Evolutionary conservation across 148 eudicot genomes (phyloP), one percentile per base, ranked within the genome.

Genomic region (Rheum nobile): DNA sequence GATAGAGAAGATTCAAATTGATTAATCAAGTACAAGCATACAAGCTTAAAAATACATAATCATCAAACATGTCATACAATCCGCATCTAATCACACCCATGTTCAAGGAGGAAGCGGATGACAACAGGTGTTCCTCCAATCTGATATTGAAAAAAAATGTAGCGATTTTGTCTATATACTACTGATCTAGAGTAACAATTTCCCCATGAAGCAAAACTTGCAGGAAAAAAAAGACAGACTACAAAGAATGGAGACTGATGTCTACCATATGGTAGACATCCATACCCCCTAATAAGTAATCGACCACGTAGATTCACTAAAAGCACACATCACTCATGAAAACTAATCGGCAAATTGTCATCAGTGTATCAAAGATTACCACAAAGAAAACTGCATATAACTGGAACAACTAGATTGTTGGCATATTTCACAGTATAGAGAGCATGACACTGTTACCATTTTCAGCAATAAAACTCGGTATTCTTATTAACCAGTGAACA

Each of bases 71-170:
- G 98, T 95, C 37, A 95, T 85, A 79, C 98, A 95, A 80, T 91
- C 97, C 71, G 97, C 98, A 76, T 95, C 97, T 48, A 95, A 71
- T 73, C 78, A 86, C n/a, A n/a, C 48, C 93, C 98, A 67, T 75
- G 84, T 81, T 95, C 98, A 79, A 91, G 87, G 47, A 91, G 90
- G 78, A 84, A 75, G 72, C 90, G 90, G 71, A 88, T 88, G 43
- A 95, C 83, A 39, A 97, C 98, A 72, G 98, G 98, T 80, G 93
- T 95, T 61, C 97, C 98, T 71, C 98, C 98, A 85, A 95, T 85
- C 98, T 91, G 76, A 65, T 69, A 21, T 52, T 14, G 44, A 71
- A 21, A 14, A 41, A 39, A 0, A 8, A 35, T n/a, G 37, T 41
- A 0, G 13, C 38, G 8, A 26, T 39, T 9, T n/a, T n/a, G n/a